Conservation (phyloP, 2,329 filamentous ascomycete genomes). For the Trichoderma sp. region DNA sequence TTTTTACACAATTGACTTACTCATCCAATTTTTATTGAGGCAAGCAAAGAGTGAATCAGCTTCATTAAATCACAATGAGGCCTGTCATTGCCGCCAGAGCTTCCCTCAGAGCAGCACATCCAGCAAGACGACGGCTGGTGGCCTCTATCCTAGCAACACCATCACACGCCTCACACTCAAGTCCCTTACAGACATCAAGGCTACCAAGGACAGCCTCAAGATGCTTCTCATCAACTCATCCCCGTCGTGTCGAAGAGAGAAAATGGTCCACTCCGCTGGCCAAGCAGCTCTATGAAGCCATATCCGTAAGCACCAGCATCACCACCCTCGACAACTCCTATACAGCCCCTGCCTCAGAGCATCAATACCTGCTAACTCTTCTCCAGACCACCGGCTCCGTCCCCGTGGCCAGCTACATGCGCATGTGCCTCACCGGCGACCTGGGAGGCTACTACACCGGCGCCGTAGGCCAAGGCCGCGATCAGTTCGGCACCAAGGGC, state of each 20-base stretch:
- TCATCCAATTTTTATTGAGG: neutral
- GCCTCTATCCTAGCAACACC: neutral
- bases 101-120: neutral
- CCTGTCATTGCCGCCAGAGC: conserved; percentile 8
- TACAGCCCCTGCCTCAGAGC: neutral
- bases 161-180: neutral
- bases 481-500: conserved; percentile 89
- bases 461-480: conserved; percentile 65
- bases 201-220: conserved; percentile 24
- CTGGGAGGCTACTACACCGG: conserved; percentile 92
- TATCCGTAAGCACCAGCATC: conserved; percentile 64
- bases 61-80: neutral
- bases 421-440: conserved; percentile 93
- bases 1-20: too few species aligned
- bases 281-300: conserved; percentile 82
- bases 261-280: conserved; percentile 93
- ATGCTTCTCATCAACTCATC: conserved; percentile 36
- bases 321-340: neutral
- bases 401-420: conserved; percentile 93
- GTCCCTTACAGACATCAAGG: neutral
- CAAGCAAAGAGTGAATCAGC: neutral
- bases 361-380: neutral
- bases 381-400: conserved; percentile 76
- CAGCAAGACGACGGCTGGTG: neutral
- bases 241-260: conserved; percentile 46